These are phyloP conservation scores for Rhodamnia argentea DNA, from an alignment of 345 rosid species.

Conservation along the genomic window DNA sequence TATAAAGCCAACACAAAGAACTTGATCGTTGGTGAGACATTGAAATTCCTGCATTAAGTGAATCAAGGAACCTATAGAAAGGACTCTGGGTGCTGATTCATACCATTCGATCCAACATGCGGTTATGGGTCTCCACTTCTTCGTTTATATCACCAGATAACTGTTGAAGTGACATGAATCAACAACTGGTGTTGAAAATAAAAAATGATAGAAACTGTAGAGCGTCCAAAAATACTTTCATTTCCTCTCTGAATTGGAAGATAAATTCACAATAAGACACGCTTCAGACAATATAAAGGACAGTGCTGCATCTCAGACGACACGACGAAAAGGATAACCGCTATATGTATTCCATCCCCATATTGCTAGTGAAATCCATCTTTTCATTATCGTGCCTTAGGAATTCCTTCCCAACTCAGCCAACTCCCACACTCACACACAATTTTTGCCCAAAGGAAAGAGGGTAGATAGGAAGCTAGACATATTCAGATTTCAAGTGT, in stretches of 20 bases:
- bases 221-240: neutral
- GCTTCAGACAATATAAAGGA: neutral
- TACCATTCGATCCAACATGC: slow-evolving; percentile 85
- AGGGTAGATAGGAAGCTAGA: too few species aligned
- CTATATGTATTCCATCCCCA: neutral
- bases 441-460: too few species aligned
- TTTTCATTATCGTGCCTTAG: neutral
- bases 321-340: neutral
- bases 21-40: neutral
- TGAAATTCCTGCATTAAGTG: slow-evolving; percentile 6
- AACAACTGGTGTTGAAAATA: neutral
- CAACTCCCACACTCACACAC: too few species aligned
- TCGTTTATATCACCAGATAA: slow-evolving; percentile 84
- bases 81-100: neutral
- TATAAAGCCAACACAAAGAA: neutral
- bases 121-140: slow-evolving; percentile 84
- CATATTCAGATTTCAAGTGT: too few species aligned
- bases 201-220: neutral
- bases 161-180: slow-evolving; percentile 22
- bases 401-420: too few species aligned
- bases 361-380: neutral
- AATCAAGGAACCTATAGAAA: neutral
- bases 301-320: neutral
- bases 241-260: neutral
- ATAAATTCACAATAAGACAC: neutral